phyloP scores from a whole-genome alignment of 345 rosid genomes.

The Gossypium stocksii region DNA sequence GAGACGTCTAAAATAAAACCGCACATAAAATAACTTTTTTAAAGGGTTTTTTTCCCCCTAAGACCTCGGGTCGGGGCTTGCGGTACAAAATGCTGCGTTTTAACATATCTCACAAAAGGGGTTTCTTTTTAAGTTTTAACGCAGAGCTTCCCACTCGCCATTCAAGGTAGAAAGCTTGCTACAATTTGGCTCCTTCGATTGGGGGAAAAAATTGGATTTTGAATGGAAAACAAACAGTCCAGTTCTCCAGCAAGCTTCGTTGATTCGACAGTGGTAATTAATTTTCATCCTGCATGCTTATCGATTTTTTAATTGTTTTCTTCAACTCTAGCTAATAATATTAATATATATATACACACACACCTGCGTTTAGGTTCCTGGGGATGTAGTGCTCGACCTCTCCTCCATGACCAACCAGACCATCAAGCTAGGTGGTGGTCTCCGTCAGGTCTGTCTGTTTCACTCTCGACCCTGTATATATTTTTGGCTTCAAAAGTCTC shows the following conservation, averaged over 20 bases:
- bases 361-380: constrained; percentile 53
- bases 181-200: neutral
- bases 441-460: constrained; percentile 56
- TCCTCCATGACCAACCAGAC: constrained; percentile 66
- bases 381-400: constrained; percentile 79
- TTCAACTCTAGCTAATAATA: neutral
- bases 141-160: neutral
- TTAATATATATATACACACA: neutral
- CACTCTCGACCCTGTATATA: neutral
- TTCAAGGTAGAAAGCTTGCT: neutral
- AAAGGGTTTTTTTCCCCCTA: too few relatives aligned
- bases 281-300: neutral
- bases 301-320: neutral
- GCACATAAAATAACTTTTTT: too few relatives aligned
- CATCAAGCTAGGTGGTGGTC: constrained; percentile 86
- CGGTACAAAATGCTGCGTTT: neutral
- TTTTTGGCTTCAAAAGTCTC: neutral
- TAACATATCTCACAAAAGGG: neutral
- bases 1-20: neutral
- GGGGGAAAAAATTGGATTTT: neutral
- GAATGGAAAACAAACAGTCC: constrained; percentile 38
- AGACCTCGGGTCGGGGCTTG: too few relatives aligned
- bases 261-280: constrained; percentile 53
- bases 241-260: constrained; percentile 33
- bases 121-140: neutral